Evolutionary conservation across 2,329 filamentous ascomycete genomes (phyloP).

Genomic region (Pseudogymnoascus sp.): DNA sequence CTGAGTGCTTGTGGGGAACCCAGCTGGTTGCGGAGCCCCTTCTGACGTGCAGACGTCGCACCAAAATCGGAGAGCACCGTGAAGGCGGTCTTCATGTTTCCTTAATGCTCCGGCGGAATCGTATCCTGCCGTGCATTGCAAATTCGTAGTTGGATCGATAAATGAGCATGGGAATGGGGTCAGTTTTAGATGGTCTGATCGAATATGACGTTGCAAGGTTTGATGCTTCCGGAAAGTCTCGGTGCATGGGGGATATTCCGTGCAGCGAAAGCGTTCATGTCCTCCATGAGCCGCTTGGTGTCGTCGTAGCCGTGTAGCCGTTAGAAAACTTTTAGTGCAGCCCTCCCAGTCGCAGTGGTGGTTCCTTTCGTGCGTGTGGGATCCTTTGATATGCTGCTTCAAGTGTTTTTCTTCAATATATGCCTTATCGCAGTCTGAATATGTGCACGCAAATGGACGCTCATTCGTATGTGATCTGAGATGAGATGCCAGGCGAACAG

Average conservation of each 20-base stretch:
- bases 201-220: constrained; percentile 75
- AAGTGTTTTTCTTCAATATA: constrained; percentile 84
- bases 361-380: constrained; percentile 62
- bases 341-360: constrained; percentile 62
- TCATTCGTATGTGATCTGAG: constrained; percentile 79
- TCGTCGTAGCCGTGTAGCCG: constrained; percentile 64
- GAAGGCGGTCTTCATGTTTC: constrained; percentile 60
- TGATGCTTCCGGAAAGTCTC: constrained; percentile 81
- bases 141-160: constrained; percentile 41
- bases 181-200: constrained; percentile 62
- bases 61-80: constrained; percentile 62
- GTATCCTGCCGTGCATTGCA: constrained; percentile 59
- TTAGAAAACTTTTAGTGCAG: constrained; percentile 76
- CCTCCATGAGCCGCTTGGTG: constrained; percentile 73
- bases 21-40: constrained; percentile 36
- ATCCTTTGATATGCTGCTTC: constrained; percentile 73
- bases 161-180: constrained; percentile 64
- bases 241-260: constrained; percentile 58
- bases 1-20: constrained; percentile 63
- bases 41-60: constrained; percentile 60
- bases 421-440: constrained; percentile 65
- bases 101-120: constrained; percentile 63
- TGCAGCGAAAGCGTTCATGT: constrained; percentile 66
- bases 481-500: constrained; percentile 70
- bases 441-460: constrained; percentile 65